Base-by-base conservation (phyloP, 768 basidiomycete genomes). In the Phlebiopsis gigantea region DNA sequence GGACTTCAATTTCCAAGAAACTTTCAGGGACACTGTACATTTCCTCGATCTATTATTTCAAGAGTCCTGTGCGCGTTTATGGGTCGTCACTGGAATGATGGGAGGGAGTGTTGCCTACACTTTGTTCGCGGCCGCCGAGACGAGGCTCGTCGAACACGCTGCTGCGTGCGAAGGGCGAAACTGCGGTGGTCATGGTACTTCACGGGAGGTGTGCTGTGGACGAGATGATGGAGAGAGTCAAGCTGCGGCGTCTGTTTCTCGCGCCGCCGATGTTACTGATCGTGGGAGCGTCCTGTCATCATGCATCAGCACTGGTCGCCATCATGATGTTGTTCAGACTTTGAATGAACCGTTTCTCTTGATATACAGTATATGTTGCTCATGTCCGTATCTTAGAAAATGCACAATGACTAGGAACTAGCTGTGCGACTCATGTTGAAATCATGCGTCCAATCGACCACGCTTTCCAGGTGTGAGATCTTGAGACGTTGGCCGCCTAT, bases 21-120 rank as follows among this genome's bases (percentile, higher is more conserved):
- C 90, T 93, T 73, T 98, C 95, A 31, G 96, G 96, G 5, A 96
- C 87, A 63, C 89, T 90, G 69, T 98, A 99, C 93, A 97, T 96
- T 75, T 98, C 95, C 73, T 98, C 95, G 65, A 97, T 90, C 88
- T 93, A 71, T 41, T 19, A 49, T 39, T 39, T 39, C 48, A 44
- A 17, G 58, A 53, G 45, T 64, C 70, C 69, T 71, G 68, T 65
- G 67, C 63, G 69, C 59, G 68, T 69, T 69, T 66, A 68, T 66
- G 60, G 56, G 49, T 59, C 52, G 47, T 48, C 39, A 39, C 34
- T 21, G n/a, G 30, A 21, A 53, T 31, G 42, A 59, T 50, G n/a
- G 46, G 15, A 26, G 45, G 47, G 19, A 49, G 45, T 46, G 26
- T 2, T 41, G 61, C 70, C 62, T 50, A 75, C 75, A 0, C 73